A percentile compares a stretch with the other conserved stretches of the same genome.
Conservation (phyloP, 2,329 filamentous ascomycete species). For the Bipolaris zeicola region DNA sequence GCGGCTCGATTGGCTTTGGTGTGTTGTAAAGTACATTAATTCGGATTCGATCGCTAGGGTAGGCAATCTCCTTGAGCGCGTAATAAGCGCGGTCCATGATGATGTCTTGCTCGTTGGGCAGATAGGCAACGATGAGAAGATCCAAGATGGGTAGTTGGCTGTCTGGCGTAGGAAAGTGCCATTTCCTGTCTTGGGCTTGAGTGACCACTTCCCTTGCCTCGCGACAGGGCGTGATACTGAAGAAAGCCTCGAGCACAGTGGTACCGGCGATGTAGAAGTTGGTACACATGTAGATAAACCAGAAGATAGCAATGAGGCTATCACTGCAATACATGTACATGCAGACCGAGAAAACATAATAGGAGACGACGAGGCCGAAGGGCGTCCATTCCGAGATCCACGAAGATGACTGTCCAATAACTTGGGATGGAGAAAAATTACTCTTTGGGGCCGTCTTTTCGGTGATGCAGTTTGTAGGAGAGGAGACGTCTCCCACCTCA, state of each 20-base stretch:
- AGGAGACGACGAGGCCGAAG: conserved; percentile 49
- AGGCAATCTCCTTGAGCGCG: conserved; percentile 54
- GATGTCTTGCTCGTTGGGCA: conserved; percentile 59
- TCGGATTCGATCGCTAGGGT: conserved; percentile 54
- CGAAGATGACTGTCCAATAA: conserved; percentile 24
- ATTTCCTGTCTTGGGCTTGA: conserved; percentile 48
- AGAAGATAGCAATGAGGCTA: conserved; percentile 49
- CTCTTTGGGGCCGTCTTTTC: conserved; percentile 12
- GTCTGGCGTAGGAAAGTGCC: conserved; percentile 51
- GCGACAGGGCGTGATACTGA: conserved; percentile 46
- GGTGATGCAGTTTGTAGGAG: conserved; percentile 11
- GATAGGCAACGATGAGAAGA: conserved; percentile 57
- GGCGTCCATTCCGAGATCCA: conserved; percentile 52
- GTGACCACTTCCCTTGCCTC: conserved; percentile 47
- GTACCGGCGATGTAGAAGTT: conserved; percentile 54
- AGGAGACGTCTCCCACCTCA: conserved; percentile 31
- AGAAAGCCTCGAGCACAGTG: conserved; percentile 51
- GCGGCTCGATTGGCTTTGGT: conserved; percentile 53
- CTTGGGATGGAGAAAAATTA: conserved; percentile 6
- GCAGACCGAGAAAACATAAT: conserved; percentile 51
- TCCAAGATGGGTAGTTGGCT: conserved; percentile 52
- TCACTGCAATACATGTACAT: conserved; percentile 51
- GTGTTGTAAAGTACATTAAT: conserved; percentile 59
- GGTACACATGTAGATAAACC: conserved; percentile 53
- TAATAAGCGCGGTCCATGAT: conserved; percentile 56